Percentiles rank a stretch among this genome's conserved stretches.
Evolutionary conservation across 768 basidiomycete species (phyloP).

Genomic region (Termitomyces heimii): DNA sequence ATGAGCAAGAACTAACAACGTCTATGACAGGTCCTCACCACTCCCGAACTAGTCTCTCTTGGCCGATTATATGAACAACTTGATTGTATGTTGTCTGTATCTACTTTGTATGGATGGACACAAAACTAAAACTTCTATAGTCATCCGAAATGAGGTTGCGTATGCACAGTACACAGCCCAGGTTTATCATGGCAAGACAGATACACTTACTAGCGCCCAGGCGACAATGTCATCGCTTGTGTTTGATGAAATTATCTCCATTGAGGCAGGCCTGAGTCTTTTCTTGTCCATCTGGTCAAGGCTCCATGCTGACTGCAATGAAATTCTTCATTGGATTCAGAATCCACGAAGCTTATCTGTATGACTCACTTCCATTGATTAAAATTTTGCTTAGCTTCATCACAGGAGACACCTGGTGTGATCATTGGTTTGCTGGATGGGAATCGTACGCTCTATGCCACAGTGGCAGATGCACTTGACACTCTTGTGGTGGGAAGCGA

Average conservation of each 20-base stretch:
- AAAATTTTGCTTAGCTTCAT: background rate
- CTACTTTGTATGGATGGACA: background rate
- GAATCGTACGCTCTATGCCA: slow-evolving; percentile 18
- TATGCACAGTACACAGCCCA: slow-evolving; percentile 45
- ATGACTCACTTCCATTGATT: background rate
- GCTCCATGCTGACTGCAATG: slow-evolving; percentile 37
- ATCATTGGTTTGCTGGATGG: slow-evolving; percentile 16
- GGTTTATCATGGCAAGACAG: slow-evolving; percentile 33
- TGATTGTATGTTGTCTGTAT: slow-evolving; percentile 22
- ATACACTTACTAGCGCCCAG: slow-evolving; percentile 32
- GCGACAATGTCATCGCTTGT: slow-evolving; percentile 33
- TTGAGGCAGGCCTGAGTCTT: slow-evolving; percentile 35
- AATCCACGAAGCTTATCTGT: slow-evolving; percentile 15
- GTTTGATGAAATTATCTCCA: slow-evolving; percentile 31
- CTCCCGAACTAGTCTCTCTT: slow-evolving; percentile 26
- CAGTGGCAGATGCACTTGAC: slow-evolving; percentile 20
- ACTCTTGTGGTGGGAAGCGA: too few relatives aligned
- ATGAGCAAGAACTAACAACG: background rate
- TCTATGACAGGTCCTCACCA: slow-evolving; percentile 17
- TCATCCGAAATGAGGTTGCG: slow-evolving; percentile 37
- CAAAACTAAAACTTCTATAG: slow-evolving; percentile 18
- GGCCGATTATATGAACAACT: slow-evolving; percentile 27
- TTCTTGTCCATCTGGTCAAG: slow-evolving; percentile 38
- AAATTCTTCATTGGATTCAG: slow-evolving; percentile 37
- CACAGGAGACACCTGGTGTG: slow-evolving; percentile 17